Conservation (phyloP, 2,329 filamentous ascomycete species). For the Talaromyces sp. region DNA sequence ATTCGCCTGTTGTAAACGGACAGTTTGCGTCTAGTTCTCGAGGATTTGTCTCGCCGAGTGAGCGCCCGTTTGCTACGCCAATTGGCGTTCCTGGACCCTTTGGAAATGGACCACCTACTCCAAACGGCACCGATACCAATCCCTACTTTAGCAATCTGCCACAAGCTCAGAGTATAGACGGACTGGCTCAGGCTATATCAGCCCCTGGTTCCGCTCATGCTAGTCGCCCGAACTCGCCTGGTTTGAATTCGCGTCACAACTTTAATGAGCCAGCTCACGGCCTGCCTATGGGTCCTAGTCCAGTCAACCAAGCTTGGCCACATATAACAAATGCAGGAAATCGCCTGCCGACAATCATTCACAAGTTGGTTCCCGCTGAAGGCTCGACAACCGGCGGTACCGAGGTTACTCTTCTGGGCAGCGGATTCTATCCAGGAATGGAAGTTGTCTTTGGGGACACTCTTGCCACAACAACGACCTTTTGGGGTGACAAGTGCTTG, state of each 20-base stretch:
- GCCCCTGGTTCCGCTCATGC: constrained; percentile 67
- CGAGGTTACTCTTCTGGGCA: constrained; percentile 80
- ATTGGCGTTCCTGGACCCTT: constrained; percentile 44
- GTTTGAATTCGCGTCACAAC: constrained; percentile 37
- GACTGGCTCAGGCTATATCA: constrained; percentile 60
- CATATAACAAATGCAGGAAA: constrained; percentile 48
- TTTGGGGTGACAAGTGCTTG: constrained; percentile 73
- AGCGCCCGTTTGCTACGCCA: constrained; percentile 44
- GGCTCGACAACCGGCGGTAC: constrained; percentile 78
- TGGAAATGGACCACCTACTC: constrained; percentile 59
- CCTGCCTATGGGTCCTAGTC: constrained; percentile 34
- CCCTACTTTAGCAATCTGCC: constrained; percentile 53
- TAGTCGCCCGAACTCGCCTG: constrained; percentile 67
- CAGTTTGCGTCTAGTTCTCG: constrained; percentile 34
- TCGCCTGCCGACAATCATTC: constrained; percentile 60
- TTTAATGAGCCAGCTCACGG: constrained; percentile 32
- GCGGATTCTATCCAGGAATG: constrained; percentile 70
- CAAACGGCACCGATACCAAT: constrained; percentile 59
- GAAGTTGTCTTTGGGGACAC: constrained; percentile 80
- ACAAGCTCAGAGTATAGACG: constrained; percentile 62
- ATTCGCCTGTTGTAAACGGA: constrained; percentile 38
- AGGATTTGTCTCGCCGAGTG: constrained; percentile 33
- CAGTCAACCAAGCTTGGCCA: constrained; percentile 49
- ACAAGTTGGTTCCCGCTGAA: constrained; percentile 77
- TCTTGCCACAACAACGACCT: constrained; percentile 67